Evolutionary conservation across 352 stramenopile genomes (phyloP), one percentile per base, ranked within the genome.

Genomic region (Pythium graminicola): DNA sequence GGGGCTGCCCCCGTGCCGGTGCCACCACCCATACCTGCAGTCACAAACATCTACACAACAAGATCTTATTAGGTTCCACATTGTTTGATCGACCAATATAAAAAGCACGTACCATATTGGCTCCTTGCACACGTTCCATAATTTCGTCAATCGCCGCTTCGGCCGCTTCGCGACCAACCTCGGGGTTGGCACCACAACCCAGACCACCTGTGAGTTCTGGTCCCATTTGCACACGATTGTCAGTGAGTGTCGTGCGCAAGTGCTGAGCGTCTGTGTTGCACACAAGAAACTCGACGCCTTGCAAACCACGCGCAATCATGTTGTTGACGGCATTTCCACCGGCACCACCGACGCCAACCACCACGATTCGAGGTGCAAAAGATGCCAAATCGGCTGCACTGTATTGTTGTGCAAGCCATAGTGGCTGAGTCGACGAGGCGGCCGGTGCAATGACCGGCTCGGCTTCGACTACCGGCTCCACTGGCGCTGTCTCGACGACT

Each of bases 251-350:
- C 6, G 80, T 65, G n/a, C 71, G 76, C 7, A 94, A 65, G 6
- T 81, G 81, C 62, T 98, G 94, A 26, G 88, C 96, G 65, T 98
- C 94, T 19, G 94, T 98, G 70, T 98, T 98, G 44, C 96, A 79
- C 22, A 94, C 87, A 76, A 97, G 96, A 63, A 98, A 98, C 68
- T 97, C 85, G 19, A 98, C 94, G 16, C 94, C 83, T 60, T 93
- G 80, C 33, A 93, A 67, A 60, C 93, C 81, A 28, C 80, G 89
- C 54, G 81, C 74, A 50, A 94, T 91, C 83, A 94, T 94, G 56
- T 92, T 94, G 75, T 94, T 94, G 5, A 94, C 81, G 14, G 83
- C 83, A 55, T 94, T 94, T 67, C 80, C 90, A 28, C 83, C 83
- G 27, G 81, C 83, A 46, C 83, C 83, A 26, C 83, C 83, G 4